Conservation (phyloP, 2,329 filamentous ascomycete species). For the Neoarthrinium moseri region DNA sequence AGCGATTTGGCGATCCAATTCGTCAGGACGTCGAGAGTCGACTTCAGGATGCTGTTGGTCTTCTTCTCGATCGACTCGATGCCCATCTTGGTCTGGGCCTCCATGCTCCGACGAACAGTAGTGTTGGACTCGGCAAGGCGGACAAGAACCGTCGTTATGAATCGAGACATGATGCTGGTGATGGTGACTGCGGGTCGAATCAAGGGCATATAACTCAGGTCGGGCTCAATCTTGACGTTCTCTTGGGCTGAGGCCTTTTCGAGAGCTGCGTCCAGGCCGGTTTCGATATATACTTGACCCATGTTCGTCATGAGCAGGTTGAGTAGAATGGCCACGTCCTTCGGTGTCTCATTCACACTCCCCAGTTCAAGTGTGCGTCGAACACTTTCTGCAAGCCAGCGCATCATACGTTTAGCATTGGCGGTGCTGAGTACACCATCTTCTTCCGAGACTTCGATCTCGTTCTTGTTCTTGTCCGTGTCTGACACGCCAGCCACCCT, state of each 20-base stretch:
- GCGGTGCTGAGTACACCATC: conserved; percentile 79
- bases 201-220: conserved; percentile 77
- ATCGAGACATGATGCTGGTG: conserved; percentile 89
- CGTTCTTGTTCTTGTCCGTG: conserved; percentile 72
- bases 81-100: conserved; percentile 73
- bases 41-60: conserved; percentile 61
- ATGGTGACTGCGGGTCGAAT: conserved; percentile 83
- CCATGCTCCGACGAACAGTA: conserved; percentile 86
- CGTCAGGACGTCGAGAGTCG: conserved; percentile 64
- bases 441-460: conserved; percentile 87
- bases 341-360: conserved; percentile 82
- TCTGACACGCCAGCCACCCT: conserved; percentile 83
- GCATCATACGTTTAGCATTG: conserved; percentile 97
- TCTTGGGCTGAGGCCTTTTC: conserved; percentile 78
- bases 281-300: conserved; percentile 77
- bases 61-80: conserved; percentile 82
- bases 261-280: conserved; percentile 64
- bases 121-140: conserved; percentile 87
- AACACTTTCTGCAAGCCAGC: conserved; percentile 94
- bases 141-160: conserved; percentile 85
- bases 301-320: conserved; percentile 82
- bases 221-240: conserved; percentile 77
- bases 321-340: conserved; percentile 84
- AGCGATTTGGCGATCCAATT: conserved; percentile 76
- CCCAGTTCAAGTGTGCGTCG: conserved; percentile 89